Base-by-base conservation (phyloP, 2,329 filamentous ascomycete species). In the Ramularia endophylla region DNA sequence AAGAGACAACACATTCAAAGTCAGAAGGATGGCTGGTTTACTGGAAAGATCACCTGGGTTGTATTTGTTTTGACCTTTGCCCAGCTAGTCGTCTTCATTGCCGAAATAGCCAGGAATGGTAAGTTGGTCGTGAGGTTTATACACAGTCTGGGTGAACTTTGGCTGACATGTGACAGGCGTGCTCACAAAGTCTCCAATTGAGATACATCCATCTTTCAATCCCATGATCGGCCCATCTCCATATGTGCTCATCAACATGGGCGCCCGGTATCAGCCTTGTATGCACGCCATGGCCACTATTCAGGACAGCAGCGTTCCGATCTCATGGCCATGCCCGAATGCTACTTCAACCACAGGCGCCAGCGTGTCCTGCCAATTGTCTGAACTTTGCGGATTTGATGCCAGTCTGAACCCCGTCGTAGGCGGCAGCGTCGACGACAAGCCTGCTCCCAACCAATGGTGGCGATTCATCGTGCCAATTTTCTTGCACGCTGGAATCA, bases 211-310 rank as follows among this genome's bases (percentile, higher is more conserved):
- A 1, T 75, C 74, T 12, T 94, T 98, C 70, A 98, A 97, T 67
- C 85, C 86, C 44, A 95, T 98, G 87, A 95, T 98, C 58, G 92
- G 92, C 0, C 92, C 92, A 1, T 95, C 89, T 4, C 78, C 82
- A 1, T 87, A 87, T 54, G 80, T 97, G 17, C 78, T 94, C 56
- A 95, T 97, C 70, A 94, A 94, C 65, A 95, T 98, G 87, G 92
- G 92, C 44, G 87, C 89, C 29, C 82, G 92, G 47, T 98, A 86
- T 61, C 79, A 85, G 3, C 87, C 89, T 5, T 98, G 92, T 65
- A 98, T 98, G 92, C 89, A 90, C 69, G 87, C 85, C 54, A 75
- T 85, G 50, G 63, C 76, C 31, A 75, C 72, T 34, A 72, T 89
- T 27, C 62, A 65, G 41, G 57, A 64, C 46, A 51, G 50, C 22